Conservation (phyloP, 441 rosid species). For the Bruguiera hainesii region DNA sequence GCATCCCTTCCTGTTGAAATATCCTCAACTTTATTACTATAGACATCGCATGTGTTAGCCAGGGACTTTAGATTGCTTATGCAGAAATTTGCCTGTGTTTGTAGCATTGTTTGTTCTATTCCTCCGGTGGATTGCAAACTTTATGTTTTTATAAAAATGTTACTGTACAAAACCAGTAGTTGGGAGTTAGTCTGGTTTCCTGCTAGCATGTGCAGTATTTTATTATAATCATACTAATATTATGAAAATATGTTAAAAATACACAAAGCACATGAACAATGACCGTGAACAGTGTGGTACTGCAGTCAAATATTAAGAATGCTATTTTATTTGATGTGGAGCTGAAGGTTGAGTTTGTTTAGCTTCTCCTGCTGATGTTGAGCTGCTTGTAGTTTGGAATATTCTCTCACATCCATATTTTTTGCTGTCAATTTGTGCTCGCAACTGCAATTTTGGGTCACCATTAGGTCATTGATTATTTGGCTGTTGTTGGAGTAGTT, state of each 20-base stretch:
- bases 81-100: not conserved
- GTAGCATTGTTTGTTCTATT: not conserved
- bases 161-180: too few species aligned
- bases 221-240: too few species aligned
- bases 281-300: too few species aligned
- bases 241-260: too few species aligned
- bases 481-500: not conserved
- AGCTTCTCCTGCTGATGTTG: slow-evolving; percentile 27
- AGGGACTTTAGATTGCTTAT: too few species aligned
- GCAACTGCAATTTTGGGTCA: not conserved
- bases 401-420: slow-evolving; percentile 20
- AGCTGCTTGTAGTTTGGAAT: slow-evolving; percentile 38
- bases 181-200: too few species aligned
- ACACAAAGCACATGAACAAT: too few species aligned
- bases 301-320: too few species aligned
- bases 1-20: not conserved
- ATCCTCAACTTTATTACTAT: not conserved
- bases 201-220: too few species aligned
- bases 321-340: too few species aligned
- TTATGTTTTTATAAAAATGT: not conserved
- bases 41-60: too few species aligned
- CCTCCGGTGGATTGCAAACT: not conserved
- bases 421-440: not conserved
- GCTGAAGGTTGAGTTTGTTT: slow-evolving; percentile 28
- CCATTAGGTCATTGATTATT: not conserved